Evolutionary conservation across 345 rosid species (phyloP), one percentile per base, ranked within the genome.

Genomic region (Hibiscus tridactylites): DNA sequence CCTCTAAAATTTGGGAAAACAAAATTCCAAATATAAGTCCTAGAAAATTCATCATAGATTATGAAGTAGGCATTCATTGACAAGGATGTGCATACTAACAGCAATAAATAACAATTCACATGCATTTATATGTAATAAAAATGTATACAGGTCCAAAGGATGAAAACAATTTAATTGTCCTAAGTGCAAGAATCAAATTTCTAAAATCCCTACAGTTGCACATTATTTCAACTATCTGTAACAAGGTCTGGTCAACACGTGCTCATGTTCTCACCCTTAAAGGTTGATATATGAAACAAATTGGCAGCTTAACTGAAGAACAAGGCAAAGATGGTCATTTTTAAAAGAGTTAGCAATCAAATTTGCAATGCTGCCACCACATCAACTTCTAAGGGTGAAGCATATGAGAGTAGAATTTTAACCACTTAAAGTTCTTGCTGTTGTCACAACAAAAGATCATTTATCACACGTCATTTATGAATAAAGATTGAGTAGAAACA

Each of bases 1-100:
- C 79, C 99, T 91, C 98, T 92, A 68, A 71, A 81, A 81, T 61
- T 47, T 72, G 70, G 59, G 10, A 73, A 28, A 58, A 66, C 19
- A 71, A 33, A 81, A 54, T 39, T 72, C 61, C 63, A 65, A 65
- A 71, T 47, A 50, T 33, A 15, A 49, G 54, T 56, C 61, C 44
- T 13, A 29, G 74, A 65, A 75, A 35, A 50, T 52, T 10, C 24
- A 33, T 29, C 46, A 26, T 16, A 37, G 46, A 74, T 65, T 52
- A 33, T 59, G 39, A 29, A 44, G 39, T 19, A 61, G 16, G 59
- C 73, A 74, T 50, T 50, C 54, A 15, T 50, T 4, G 17, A 50
- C 54, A 50, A 50, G 15, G 54, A 50, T 50, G 54, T 6, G 9
- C 42, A 69, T 11, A 8, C 46, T 17, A 31, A 73, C 64, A 42